Percentiles rank a stretch among this genome's conserved stretches.
These are phyloP conservation scores for Punica granatum DNA, from an alignment of 345 rosid genomes.

Conservation along the genomic window DNA sequence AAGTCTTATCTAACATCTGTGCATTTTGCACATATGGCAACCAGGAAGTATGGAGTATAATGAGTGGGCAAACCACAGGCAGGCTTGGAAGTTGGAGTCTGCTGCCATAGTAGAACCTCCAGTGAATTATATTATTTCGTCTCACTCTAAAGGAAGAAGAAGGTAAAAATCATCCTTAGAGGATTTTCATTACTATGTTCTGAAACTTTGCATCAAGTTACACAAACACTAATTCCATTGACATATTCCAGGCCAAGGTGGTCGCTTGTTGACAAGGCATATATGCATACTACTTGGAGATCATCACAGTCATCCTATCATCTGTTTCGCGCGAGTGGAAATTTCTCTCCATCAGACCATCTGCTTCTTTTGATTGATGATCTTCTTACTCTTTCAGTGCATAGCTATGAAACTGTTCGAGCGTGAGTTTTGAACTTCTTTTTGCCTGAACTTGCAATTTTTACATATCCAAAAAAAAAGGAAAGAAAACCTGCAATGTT, in stretches of 20 bases:
- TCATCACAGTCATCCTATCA: conserved; percentile 93
- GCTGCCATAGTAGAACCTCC: conserved; percentile 96
- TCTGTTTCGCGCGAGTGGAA: conserved; percentile 69
- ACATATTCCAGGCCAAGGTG: conserved; percentile 77
- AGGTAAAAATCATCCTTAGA: conserved; percentile 34
- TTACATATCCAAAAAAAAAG: too few relatives aligned
- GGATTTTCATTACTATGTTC: conserved; percentile 10
- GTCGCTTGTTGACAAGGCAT: conserved; percentile 93
- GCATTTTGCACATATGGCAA: conserved; percentile 10
- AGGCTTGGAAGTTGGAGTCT: conserved; percentile 97
- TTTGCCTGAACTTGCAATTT: neutral
- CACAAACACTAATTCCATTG: conserved; percentile 11
- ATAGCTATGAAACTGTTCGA: conserved; percentile 94
- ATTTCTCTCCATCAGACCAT: conserved; percentile 67
- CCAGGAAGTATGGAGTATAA: conserved; percentile 92
- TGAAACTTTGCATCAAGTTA: conserved; percentile 4
- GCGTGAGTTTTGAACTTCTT: conserved; percentile 48
- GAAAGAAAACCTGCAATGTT: too few relatives aligned
- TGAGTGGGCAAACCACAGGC: conserved; percentile 97
- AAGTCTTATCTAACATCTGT: neutral
- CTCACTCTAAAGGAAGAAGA: conserved; percentile 84
- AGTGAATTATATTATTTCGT: conserved; percentile 71
- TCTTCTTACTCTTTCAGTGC: conserved; percentile 75
- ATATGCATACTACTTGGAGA: conserved; percentile 96
- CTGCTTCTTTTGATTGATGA: conserved; percentile 68